phyloP scores from a whole-genome alignment of 306 rosid genomes.

The Cicer yamashitae region DNA sequence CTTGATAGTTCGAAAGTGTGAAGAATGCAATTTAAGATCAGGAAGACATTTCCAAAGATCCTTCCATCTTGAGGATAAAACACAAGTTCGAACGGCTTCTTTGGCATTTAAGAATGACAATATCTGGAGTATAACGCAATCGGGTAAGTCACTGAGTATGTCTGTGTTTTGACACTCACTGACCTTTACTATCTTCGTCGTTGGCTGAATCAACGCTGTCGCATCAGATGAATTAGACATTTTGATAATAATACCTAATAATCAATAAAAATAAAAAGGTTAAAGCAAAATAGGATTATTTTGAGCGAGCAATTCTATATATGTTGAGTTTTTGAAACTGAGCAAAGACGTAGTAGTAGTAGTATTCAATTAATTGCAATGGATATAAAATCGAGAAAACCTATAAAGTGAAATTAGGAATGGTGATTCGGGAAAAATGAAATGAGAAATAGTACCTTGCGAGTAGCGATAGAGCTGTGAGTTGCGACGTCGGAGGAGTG shows the following conservation, averaged over 20 bases:
- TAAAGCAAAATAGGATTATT: no score
- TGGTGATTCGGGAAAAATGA: no score
- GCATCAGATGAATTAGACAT: neutral
- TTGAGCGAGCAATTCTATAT: no score
- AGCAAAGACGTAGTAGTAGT: no score
- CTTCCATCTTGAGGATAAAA: conserved; percentile 36
- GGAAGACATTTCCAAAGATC: conserved; percentile 29
- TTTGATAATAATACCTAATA: neutral
- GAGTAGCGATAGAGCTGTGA: no score
- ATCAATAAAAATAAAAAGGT: neutral
- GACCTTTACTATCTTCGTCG: neutral
- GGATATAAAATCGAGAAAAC: neutral
- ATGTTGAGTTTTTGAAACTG: no score
- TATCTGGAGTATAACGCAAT: conserved; percentile 31
- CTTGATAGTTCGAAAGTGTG: neutral
- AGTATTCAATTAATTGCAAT: no score
- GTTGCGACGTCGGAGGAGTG: no score
- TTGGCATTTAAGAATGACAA: conserved; percentile 28
- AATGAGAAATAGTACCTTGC: no score
- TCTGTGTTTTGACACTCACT: neutral
- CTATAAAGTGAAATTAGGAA: neutral
- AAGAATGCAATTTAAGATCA: neutral
- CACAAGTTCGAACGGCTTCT: conserved; percentile 31
- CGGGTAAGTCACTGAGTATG: conserved; percentile 37
- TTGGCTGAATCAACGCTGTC: neutral